phyloP scores from a whole-genome alignment of 352 stramenopile genomes.

The Phytophthora multivora region DNA sequence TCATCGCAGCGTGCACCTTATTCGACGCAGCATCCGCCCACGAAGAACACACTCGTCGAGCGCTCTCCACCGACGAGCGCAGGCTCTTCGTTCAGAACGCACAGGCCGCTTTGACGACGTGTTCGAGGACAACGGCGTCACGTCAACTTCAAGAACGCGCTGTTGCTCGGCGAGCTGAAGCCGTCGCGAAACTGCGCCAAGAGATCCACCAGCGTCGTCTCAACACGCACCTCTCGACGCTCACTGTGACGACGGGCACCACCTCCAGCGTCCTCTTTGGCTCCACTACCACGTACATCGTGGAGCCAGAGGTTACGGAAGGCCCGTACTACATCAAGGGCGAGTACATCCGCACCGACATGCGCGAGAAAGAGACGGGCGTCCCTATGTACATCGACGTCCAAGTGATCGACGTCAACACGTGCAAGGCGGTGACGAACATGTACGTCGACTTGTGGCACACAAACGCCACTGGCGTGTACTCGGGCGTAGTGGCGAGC shows the following conservation, averaged over 20 bases:
- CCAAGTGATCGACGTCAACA: conserved; percentile 31
- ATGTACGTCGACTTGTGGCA: conserved; percentile 39
- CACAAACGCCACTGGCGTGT: conserved; percentile 29
- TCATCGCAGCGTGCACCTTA: conserved; percentile 4
- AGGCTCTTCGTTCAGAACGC: conserved; percentile 15
- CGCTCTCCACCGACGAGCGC: conserved; percentile 14
- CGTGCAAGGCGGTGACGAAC: conserved; percentile 21
- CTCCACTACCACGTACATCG: conserved; percentile 5
- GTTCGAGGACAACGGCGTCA: neutral
- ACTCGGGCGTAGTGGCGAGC: conserved; percentile 30
- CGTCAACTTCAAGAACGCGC: conserved; percentile 24
- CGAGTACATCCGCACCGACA: conserved; percentile 26
- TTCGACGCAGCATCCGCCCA: conserved; percentile 3
- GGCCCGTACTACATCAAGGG: conserved; percentile 33
- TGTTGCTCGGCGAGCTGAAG: conserved; percentile 9
- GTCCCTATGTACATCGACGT: conserved; percentile 29
- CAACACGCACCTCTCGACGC: neutral
- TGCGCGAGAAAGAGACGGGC: conserved; percentile 24
- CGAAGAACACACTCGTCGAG: conserved; percentile 1
- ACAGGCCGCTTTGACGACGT: conserved; percentile 7
- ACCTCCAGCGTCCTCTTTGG: conserved; percentile 22
- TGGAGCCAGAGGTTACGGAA: conserved; percentile 30
- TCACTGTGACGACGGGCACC: conserved; percentile 1
- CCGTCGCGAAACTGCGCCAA: conserved; percentile 17
- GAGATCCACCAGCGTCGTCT: conserved; percentile 20